Base-by-base conservation (phyloP, 805 yeast genomes). In the Wickerhamiella brachini region DNA sequence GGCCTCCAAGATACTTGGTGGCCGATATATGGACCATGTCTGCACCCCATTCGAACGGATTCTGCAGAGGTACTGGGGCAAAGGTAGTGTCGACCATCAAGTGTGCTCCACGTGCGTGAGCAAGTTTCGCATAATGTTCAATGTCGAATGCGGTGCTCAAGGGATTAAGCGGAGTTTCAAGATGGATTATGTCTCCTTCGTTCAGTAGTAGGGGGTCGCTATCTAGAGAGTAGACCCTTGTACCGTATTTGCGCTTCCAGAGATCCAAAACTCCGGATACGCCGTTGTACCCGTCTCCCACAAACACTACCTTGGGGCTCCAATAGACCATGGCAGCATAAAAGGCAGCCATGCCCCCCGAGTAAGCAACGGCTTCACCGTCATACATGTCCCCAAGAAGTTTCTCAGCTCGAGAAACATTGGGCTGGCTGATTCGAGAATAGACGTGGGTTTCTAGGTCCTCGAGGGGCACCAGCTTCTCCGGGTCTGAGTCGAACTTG, bases 1-100 rank as follows among this genome's bases (percentile, higher is more conserved):
- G 96, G n/a, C 97, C 97, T 42, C 95, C 96, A 61, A 87, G 82
- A 68, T 83, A 90, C 64, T 89, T 89, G 0, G 96, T 89, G 1
- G 88, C 95, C 1, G 96, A 86, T 65, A 89, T 96, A 77, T 90
- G 71, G n/a, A 90, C 80, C 57, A 87, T 68, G 65, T 90, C 97
- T 26, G 83, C 95, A 47, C 90, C 95, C 59, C 77, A 82, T 39
- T 73, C 73, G 68, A 87, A 86, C 5, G 95, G 90, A 54, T 86
- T 77, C 59, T 79, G 83, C 52, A 88, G 68, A n/a, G 95, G 95
- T 13, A 94, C 95, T 18, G 97, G 95, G 8, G 95, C 97, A 67
- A 90, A 85, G 0, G 97, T 90, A 5, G 95, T 75, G 66, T 89
- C 97, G 15, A 85, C 80, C 22, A 79, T 61, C 13, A 89, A 67